Base-by-base conservation (phyloP, 2,329 filamentous ascomycete species). In the Pseudonectria buxi region DNA sequence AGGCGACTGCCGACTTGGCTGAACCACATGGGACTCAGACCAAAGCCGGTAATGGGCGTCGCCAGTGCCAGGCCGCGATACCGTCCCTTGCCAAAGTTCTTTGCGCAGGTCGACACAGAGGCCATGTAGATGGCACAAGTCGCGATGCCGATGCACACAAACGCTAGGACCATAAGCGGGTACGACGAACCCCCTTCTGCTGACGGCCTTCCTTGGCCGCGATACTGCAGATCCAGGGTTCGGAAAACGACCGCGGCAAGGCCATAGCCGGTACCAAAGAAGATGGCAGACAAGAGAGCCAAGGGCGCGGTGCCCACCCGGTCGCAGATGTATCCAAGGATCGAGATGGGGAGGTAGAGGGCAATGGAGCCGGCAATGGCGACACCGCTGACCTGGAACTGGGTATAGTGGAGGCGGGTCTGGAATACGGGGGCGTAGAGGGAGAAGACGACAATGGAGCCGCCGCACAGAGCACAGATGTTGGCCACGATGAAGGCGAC, bases 11-110 rank as follows among this genome's bases (percentile, higher is more conserved):
- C 90, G 15, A 94, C 66, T 65, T 96, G 90, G 51, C 87, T 94
- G 63, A 92, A 74, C 85, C 92, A 94, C 83, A 98, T 90, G 31
- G 89, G 88, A 55, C 89, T 95, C 37, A 98, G 62, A 0, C 92
- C 92, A 57, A 95, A 95, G 6, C 86, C 83, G 1, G 92, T 87
- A 57, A 96, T 95, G 2, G 92, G 92, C 40, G 86, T 72, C 2
- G 90, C 89, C 36, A 98, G 71, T 41, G 94, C 90, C 33, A 98
- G 66, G 0, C 92, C 92, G 52, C 90, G 83, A 54, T 94, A 82
- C 54, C 82, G 85, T 4, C 88, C 87, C 41, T 83, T 80, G 32
- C 89, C 89, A 63, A 96, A 98, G 64, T 96, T 98, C 77, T 98
- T 98, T 25, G 92, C 92, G 55, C 88, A 95, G 0, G 90, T 94